Evolutionary conservation across 257 asterid genomes (phyloP), one percentile per base, ranked within the genome.

Genomic region (Lavandula angustifolia): DNA sequence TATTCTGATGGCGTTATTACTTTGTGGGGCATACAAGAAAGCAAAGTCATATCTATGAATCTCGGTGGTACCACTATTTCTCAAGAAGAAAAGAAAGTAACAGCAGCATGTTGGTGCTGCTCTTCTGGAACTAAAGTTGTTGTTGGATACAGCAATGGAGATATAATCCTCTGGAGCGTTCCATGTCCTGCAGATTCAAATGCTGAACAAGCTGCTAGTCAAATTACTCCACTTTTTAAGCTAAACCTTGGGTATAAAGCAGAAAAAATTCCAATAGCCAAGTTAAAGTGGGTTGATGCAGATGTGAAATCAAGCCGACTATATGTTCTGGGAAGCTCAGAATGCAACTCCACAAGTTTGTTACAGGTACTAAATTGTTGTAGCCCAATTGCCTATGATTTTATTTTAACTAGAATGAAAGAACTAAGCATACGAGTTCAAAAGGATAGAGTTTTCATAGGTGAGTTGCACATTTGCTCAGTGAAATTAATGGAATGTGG

Each of bases 91-190:
- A 92, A 82, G 78, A 81, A 80, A 80, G 95, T 82, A 56, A 89
- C 97, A 18, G 86, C 99, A 74, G 97, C 95, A 12, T 82, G 94
- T 56, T 92, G 97, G 97, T 80, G 84, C 60, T 92, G 97, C 69
- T 77, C 88, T 18, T 42, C 66, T 73, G 99, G 99, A 72, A 89
- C 88, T 67, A 92, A 82, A 84, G 74, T 84, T 54, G 90, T 67
- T 13, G 83, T 89, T 71, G 99, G 99, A 42, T 92, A 87, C 79
- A 87, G 84, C 78, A 87, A 81, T 1, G 99, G 99, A 31, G 99
- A 89, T 60, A 82, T 92, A 68, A 61, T 79, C 58, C 73, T 92
- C 51, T 89, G 97, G 99, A 79, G 78, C 48, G 71, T 92, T 70
- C 88, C 91, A 46, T 61, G 78, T 53, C 68, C 82, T 4, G 60